Conservation (phyloP, 176 grass and related monocot genomes). For the Carex kokanica region DNA sequence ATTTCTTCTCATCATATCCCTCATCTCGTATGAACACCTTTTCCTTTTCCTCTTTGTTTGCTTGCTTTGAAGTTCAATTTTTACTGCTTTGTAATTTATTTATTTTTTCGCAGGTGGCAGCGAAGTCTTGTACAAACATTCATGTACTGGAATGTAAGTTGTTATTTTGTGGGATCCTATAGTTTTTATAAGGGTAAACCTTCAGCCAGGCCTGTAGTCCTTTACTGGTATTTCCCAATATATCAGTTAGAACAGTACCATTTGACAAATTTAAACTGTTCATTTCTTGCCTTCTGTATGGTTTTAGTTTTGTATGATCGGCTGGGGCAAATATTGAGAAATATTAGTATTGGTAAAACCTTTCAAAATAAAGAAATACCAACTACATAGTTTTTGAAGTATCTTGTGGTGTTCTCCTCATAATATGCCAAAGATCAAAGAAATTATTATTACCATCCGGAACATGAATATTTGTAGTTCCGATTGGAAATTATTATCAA, state of each 20-base stretch:
- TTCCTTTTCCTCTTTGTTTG: conserved; percentile 20
- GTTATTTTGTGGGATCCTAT: background rate
- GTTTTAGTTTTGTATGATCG: background rate
- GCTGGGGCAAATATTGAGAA: conserved; percentile 1
- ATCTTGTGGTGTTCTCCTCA: background rate
- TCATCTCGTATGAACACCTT: conserved; percentile 75
- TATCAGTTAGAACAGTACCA: background rate
- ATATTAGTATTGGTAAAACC: background rate
- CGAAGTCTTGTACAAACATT: conserved; percentile 85
- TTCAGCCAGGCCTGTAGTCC: conserved; percentile 5
- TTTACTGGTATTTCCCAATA: conserved; percentile 6
- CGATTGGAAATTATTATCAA: background rate
- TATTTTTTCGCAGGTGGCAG: conserved; percentile 51
- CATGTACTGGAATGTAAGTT: conserved; percentile 93
- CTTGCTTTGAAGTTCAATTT: conserved; percentile 16
- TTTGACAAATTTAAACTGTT: conserved; percentile 1
- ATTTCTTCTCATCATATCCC: conserved; percentile 84
- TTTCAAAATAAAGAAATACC: background rate
- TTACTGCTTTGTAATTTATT: background rate
- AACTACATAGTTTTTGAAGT: background rate
- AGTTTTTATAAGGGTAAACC: background rate
- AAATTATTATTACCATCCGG: background rate
- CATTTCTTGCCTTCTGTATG: background rate
- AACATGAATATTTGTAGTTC: background rate
- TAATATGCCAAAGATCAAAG: background rate